phyloP scores from a whole-genome alignment of 345 rosid species.

The Eucalyptus cloeziana region DNA sequence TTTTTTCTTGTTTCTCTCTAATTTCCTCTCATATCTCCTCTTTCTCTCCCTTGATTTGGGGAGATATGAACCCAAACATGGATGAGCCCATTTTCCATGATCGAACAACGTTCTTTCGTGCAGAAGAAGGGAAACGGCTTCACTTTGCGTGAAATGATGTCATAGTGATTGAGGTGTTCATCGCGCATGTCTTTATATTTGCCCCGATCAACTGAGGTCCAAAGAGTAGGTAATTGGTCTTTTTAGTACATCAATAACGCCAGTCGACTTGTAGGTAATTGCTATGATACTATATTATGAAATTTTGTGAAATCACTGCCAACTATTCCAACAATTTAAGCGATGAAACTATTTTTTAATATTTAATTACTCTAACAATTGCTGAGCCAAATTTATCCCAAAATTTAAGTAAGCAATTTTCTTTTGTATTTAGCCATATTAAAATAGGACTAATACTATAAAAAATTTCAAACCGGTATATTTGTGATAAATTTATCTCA shows the following conservation, averaged over 20 bases:
- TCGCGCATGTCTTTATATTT: background rate
- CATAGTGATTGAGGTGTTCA: background rate
- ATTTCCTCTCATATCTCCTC: background rate
- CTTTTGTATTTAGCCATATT: background rate
- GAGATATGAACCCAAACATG: background rate
- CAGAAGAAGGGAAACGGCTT: background rate
- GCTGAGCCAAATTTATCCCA: background rate
- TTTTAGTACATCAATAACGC: background rate
- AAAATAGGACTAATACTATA: background rate
- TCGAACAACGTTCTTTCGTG: background rate
- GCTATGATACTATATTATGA: too few species aligned
- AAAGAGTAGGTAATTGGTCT: background rate
- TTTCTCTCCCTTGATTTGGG: background rate
- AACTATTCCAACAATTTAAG: too few species aligned
- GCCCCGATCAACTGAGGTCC: background rate
- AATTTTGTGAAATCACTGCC: rapidly evolving
- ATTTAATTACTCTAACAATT: too few species aligned
- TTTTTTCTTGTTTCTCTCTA: background rate
- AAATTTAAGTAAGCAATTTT: background rate
- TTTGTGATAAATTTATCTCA: too few species aligned
- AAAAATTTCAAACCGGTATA: rapidly evolving
- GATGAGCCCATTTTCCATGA: background rate
- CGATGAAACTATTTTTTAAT: too few species aligned
- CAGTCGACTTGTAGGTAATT: background rate
- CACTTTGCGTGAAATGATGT: background rate